phyloP scores from a whole-genome alignment of 345 rosid species.

The Bruguiera sexangula region DNA sequence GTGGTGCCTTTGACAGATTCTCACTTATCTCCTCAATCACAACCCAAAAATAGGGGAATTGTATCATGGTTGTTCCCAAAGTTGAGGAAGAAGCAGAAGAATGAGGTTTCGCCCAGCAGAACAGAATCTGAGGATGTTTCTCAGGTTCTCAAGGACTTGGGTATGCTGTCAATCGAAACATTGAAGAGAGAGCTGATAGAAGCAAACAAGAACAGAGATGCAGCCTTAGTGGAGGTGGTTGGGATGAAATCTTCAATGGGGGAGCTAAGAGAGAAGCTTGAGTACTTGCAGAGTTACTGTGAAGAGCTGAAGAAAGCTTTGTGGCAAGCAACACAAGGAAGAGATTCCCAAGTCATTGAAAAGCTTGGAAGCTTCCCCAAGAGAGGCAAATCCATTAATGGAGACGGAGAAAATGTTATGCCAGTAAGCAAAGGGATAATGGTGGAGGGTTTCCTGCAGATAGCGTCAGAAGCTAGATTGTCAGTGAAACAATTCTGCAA shows the following conservation, averaged over 20 bases:
- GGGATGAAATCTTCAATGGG: conserved; percentile 79
- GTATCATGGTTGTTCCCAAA: conserved; percentile 74
- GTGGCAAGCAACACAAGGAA: conserved; percentile 52
- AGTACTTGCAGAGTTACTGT: conserved; percentile 76
- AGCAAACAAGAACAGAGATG: conserved; percentile 72
- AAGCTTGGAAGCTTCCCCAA: conserved; percentile 31
- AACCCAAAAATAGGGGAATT: conserved; percentile 55
- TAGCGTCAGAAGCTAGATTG: conserved; percentile 86
- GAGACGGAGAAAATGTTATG: conserved; percentile 39
- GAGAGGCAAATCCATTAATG: conserved; percentile 42
- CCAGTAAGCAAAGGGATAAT: conserved; percentile 83
- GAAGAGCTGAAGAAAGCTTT: conserved; percentile 77
- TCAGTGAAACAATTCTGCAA: conserved; percentile 91
- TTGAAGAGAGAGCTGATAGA: conserved; percentile 69
- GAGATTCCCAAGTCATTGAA: conserved; percentile 30
- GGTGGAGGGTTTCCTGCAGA: conserved; percentile 91
- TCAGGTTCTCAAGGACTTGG: conserved; percentile 56
- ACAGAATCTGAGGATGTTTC: conserved; percentile 80
- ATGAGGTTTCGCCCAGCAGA: conserved; percentile 48
- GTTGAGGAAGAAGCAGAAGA: conserved; percentile 71
- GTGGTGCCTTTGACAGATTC: conserved; percentile 74
- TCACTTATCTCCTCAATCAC: conserved; percentile 53
- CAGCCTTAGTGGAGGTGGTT: conserved; percentile 62
- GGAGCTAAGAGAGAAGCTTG: conserved; percentile 71
- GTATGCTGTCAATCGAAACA: conserved; percentile 53